phyloP scores from a whole-genome alignment of 306 rosid species.

The Rosa lucieae region DNA sequence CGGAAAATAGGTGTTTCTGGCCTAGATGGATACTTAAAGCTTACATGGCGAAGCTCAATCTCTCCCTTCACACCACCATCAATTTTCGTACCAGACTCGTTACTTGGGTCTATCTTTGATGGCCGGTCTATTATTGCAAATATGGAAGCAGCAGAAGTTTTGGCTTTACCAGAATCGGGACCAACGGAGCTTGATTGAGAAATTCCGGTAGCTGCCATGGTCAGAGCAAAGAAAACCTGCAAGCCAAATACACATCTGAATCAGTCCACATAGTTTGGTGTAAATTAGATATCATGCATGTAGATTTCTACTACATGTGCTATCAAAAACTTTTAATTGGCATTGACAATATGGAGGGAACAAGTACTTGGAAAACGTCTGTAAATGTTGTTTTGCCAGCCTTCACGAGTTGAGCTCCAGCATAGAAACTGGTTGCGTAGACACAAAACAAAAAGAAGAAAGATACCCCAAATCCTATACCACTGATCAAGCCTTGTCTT shows the following conservation, averaged over 20 bases:
- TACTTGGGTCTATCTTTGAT: constrained; percentile 60
- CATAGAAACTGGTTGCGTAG: constrained; percentile 78
- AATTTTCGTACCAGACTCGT: constrained; percentile 58
- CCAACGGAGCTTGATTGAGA: constrained; percentile 59
- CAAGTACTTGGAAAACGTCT: constrained; percentile 59
- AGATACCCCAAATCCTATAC: constrained; percentile 75
- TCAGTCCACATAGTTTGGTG: background rate
- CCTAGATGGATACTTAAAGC: constrained; percentile 78
- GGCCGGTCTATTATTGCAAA: constrained; percentile 54
- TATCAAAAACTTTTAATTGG: background rate
- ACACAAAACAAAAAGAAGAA: constrained; percentile 59
- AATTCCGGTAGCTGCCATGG: constrained; percentile 71
- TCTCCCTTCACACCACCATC: constrained; percentile 56
- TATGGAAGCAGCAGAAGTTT: constrained; percentile 62
- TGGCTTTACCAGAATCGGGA: constrained; percentile 64
- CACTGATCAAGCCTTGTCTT: constrained; percentile 74
- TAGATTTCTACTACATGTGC: background rate
- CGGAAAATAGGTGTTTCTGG: constrained; percentile 70
- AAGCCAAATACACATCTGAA: constrained; percentile 10
- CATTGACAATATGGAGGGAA: background rate
- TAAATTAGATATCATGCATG: background rate
- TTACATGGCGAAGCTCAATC: constrained; percentile 56
- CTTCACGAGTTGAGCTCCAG: constrained; percentile 65
- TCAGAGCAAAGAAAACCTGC: constrained; percentile 85
- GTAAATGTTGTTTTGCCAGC: constrained; percentile 53